phyloP scores from a whole-genome alignment of 345 rosid species.

The Rhizophora apiculata region DNA sequence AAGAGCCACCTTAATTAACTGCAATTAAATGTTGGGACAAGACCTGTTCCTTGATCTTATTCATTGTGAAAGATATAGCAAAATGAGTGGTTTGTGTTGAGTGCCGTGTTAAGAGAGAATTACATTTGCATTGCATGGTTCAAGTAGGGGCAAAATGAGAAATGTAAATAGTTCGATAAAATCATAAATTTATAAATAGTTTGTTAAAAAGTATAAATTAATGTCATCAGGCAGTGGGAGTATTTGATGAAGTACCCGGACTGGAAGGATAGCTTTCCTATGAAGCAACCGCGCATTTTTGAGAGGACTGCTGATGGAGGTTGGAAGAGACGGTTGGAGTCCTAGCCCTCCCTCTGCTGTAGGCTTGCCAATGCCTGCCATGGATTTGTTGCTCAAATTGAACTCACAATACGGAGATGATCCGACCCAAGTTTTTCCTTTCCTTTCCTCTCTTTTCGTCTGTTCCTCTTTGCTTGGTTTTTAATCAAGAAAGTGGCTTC shows the following conservation, averaged over 20 bases:
- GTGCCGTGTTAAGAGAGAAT: too few relatives aligned
- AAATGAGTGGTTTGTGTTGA: neutral
- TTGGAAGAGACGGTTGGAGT: constrained; percentile 42
- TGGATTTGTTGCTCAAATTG: too few relatives aligned
- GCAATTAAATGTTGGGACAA: too few relatives aligned
- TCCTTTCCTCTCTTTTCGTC: too few relatives aligned
- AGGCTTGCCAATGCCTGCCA: too few relatives aligned
- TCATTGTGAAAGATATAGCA: neutral
- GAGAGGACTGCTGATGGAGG: constrained; percentile 52
- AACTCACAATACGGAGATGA: too few relatives aligned
- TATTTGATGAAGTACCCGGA: constrained; percentile 55
- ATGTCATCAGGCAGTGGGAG: constrained; percentile 53
- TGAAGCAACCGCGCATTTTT: constrained; percentile 55
- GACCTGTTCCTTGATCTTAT: too few relatives aligned
- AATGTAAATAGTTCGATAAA: neutral
- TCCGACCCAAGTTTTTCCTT: too few relatives aligned
- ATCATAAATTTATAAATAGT: neutral
- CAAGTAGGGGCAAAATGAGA: neutral
- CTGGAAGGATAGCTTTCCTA: constrained; percentile 61
- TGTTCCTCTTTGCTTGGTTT: too few relatives aligned
- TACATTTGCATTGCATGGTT: neutral
- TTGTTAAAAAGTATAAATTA: neutral
- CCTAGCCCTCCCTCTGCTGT: too few relatives aligned
- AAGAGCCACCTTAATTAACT: neutral
- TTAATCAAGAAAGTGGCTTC: too few relatives aligned